Conservation (phyloP, 2,329 filamentous ascomycete species). For the Alternaria brassicicola region DNA sequence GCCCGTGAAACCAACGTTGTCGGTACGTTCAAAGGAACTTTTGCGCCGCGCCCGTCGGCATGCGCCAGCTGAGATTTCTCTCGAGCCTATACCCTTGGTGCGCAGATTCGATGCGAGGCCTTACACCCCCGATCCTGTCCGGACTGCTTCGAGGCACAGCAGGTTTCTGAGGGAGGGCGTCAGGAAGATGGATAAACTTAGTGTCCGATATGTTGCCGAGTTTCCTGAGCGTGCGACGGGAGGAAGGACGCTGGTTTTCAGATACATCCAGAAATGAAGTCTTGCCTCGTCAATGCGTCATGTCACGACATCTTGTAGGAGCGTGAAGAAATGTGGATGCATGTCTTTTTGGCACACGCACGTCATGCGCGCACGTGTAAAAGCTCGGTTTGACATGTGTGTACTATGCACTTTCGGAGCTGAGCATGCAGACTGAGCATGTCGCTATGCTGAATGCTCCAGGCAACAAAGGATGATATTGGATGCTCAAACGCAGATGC, state of each 20-base stretch:
- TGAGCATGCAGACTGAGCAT: not conserved
- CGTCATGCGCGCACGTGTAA: not conserved
- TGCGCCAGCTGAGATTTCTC: not conserved
- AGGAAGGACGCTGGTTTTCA: not conserved
- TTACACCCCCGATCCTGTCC: slow-evolving; percentile 3
- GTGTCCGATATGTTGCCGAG: not conserved
- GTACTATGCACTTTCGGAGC: not conserved
- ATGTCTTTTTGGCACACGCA: not conserved
- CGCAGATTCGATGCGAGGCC: slow-evolving; percentile 8
- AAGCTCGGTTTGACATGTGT: not conserved
- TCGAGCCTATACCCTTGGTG: slow-evolving; percentile 1
- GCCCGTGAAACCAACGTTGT: slow-evolving; percentile 4
- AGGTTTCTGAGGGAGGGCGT: slow-evolving; percentile 10
- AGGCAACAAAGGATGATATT: not conserved
- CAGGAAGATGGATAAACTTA: not conserved
- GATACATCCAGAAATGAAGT: not conserved
- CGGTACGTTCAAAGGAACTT: not conserved
- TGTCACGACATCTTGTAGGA: not conserved
- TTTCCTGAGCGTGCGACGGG: not conserved
- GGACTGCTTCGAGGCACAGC: slow-evolving; percentile 4
- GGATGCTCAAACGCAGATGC: not conserved
- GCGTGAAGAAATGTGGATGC: not conserved
- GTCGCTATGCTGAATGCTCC: not conserved
- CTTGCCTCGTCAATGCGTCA: not conserved
- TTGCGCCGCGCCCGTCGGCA: slow-evolving; percentile 1